Evolutionary conservation across 2,329 filamentous ascomycete genomes (phyloP), one percentile per base, ranked within the genome.

Genomic region (Neobulgaria alba): DNA sequence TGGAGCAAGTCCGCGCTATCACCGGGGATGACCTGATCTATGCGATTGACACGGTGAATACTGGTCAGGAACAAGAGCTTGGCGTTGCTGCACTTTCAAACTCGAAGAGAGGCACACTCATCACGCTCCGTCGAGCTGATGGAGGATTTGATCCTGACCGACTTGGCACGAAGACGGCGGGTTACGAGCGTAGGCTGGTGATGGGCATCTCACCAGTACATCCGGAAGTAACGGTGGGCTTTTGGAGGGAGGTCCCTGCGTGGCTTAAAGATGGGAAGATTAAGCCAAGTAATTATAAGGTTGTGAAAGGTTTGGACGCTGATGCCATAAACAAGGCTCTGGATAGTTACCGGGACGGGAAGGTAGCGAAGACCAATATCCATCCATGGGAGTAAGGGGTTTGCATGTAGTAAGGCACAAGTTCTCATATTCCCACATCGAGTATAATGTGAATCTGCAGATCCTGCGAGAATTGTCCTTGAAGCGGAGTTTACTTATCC

Each of bases 1-100:
- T 54, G 0, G 43, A 40, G 0, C 51, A 57, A n/a, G 59, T 67
- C 39, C 56, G 57, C 1, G 53, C 45, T 2, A 48, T 65, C 5
- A 62, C 63, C 1, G 61, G 61, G 3, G 64, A 66, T 43, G 62
- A 65, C 4, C 48, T 67, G 3, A 10, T 63, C 4, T 62, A 57
- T 41, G 62, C 63, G 3, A 62, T 57, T 39, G 63, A 68, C 41
- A 54, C 59, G 0, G 42, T 63, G 30, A n/a, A n/a, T n/a, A 63
- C 43, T 26, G 1, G 41, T 43, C 2, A 49, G 12, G 55, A 47
- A 5, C 58, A 60, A 26, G 39, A 43, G 4, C 43, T 67, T 2
- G 56, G 52, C 0, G 47, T 63, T 5, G 58, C 58, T 26, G 52
- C 59, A 1, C 52, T 68, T 4, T 66, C 63, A 1, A 59, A 43